Base-by-base conservation (phyloP, 345 rosid species). In the Brassica juncea region DNA sequence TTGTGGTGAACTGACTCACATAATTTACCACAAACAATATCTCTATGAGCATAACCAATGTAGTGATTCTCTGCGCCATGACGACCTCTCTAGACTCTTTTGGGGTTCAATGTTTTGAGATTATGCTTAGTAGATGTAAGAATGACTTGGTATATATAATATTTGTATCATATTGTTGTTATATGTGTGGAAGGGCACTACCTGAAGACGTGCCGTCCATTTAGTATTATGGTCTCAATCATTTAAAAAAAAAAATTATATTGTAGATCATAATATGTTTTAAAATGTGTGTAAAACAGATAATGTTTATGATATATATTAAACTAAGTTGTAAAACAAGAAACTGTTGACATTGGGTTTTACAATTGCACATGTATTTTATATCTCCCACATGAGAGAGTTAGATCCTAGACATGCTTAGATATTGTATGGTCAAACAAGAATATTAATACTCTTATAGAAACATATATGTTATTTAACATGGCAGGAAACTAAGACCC, bases 161-260 rank as follows among this genome's bases (percentile, higher is more conserved):
- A n/a, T 23, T 14, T 32, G 57, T n/a, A 5, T 49, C 64, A 27
- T 61, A 42, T 16, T 61, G 1, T 21, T 19, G 61, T 65, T 32
- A 57, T 35, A 71, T 59, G 81, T 59, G 77, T 81, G 84, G 84
- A 67, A 72, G 74, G 28, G 74, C 84, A 81, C 81, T 72, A 67
- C 39, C 15, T 66, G 39, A 57, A 72, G 74, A 81, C 84, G 81
- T 81, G 81, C 74, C 60, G 30, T 71, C 84, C 81, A 76, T 35
- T 72, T 72, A 31, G 66, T 70, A 39, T 39, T 28, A 49, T 35
- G 66, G 57, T 57, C 59, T 66, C 59, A 42, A 75, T 65, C 19
- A 69, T 8, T 25, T 8, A 6, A 19, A 0, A 10, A 8, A 8
- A 60, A 60, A 23, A 3, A 15, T 25, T 25, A 25, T 25, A 59